Evolutionary conservation across 1,139 yeast species (phyloP), one percentile per base, ranked within the genome.

Genomic region (Saccharomyces hybrid): DNA sequence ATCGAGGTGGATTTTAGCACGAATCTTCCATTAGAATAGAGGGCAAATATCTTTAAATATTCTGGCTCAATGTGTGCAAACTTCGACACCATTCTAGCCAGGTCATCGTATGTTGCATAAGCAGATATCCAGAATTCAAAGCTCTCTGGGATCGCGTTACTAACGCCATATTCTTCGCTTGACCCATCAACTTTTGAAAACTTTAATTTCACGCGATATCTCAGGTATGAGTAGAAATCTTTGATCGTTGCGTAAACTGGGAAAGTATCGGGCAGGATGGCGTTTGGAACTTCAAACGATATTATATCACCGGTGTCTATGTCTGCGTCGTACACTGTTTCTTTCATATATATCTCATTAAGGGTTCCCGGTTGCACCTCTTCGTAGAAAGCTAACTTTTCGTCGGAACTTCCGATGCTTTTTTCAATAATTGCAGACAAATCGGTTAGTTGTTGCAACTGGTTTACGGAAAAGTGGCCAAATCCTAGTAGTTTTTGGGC

Each of bases 241-340:
- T 71, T 72, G 6, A 82, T 76, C 51, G 74, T 72, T 9, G 64
- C 51, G 57, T 66, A 68, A 20, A 60, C 59, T 48, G 71, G 71
- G n/a, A 58, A 59, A 2, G 53, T 49, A 2, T 61, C 53, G 0
- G 58, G 50, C 20, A 59, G 51, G 7, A 57, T 60, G 3, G 61
- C 44, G 4, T 62, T 49, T 1, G 68, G 65, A 46, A 68, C 67
- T 55, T 85, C 85, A 52, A 86, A 78, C 29, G 87, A 76, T 14
- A 91, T 70, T 13, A 91, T 86, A 66, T 90, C 97, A 60, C 97
- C 97, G 60, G 79, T 83, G 16, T 78, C 77, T 42, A 91, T 71
- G 65, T 90, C 97, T 42, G 81, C 76, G 57, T 81, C 79, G 58
- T 79, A 81, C 28, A 70, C 57, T 50, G 64, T 62, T 46, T 73